Conservation (phyloP, 1,284 basidiomycete species). For the Sanghuangporus weigelae region DNA sequence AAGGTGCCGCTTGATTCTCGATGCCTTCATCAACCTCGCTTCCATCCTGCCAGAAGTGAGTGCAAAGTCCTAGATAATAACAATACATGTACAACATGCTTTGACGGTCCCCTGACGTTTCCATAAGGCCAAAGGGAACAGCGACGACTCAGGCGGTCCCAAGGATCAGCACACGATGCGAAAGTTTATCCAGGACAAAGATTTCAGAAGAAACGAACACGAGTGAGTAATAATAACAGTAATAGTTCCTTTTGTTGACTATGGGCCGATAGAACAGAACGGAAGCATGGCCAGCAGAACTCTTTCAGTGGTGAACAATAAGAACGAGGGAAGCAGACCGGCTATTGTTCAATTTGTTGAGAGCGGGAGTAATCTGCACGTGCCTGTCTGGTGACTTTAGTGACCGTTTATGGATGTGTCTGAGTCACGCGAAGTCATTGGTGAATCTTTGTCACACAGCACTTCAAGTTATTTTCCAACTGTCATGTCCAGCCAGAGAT, state of each 20-base stretch:
- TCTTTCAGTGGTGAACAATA: conserved; percentile 1
- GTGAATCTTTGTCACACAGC: background rate
- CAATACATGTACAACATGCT: background rate
- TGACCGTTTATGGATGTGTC: background rate
- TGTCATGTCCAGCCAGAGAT: too few relatives aligned
- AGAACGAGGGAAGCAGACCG: background rate
- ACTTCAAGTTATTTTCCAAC: background rate
- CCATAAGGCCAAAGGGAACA: background rate
- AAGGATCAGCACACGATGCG: background rate
- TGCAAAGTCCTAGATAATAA: background rate
- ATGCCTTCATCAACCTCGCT: background rate
- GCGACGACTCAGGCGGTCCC: background rate
- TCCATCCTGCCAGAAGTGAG: background rate
- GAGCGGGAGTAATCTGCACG: background rate
- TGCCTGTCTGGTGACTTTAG: background rate
- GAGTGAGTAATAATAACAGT: background rate
- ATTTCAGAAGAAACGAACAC: background rate
- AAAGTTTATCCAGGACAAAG: conserved; percentile 2
- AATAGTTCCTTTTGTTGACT: conserved; percentile 3
- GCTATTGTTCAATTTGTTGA: background rate
- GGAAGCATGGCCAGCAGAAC: background rate
- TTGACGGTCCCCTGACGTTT: background rate
- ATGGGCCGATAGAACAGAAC: conserved; percentile 1
- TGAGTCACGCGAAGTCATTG: background rate
- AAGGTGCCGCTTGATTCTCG: background rate